phyloP scores from a whole-genome alignment of 371 early-diverging fungal species.

The Mortierella sp. region DNA sequence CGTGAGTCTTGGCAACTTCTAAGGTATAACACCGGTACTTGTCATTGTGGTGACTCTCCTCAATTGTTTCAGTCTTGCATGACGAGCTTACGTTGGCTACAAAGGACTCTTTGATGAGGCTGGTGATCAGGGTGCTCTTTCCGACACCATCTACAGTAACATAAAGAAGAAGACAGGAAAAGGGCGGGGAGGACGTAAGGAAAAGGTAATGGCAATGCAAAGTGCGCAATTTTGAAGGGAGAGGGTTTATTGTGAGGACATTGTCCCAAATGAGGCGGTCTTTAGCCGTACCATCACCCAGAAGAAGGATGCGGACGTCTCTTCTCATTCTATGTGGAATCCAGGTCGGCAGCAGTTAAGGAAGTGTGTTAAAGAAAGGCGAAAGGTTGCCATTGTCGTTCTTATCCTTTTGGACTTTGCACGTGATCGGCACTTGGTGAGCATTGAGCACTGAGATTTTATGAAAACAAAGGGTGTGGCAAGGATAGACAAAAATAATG shows the following conservation, averaged over 20 bases:
- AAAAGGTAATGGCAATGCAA: slow-evolving; percentile 2
- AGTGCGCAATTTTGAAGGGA: background rate
- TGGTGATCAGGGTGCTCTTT: slow-evolving; percentile 96
- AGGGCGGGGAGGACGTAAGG: background rate
- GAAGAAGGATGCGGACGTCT: slow-evolving; percentile 91
- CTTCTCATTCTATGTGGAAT: slow-evolving; percentile 76
- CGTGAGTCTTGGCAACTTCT: background rate
- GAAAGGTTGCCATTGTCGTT: background rate
- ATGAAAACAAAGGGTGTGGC: too few relatives aligned
- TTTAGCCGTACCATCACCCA: slow-evolving; percentile 85
- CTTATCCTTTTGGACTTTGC: background rate
- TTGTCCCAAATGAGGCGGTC: background rate
- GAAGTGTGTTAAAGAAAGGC: too few relatives aligned
- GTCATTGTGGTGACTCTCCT: background rate
- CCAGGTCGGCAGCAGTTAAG: background rate
- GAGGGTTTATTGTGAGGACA: background rate
- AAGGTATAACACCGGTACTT: background rate
- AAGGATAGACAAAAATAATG: background rate
- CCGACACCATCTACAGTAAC: slow-evolving; percentile 86
- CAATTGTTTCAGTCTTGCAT: background rate
- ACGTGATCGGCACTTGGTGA: background rate
- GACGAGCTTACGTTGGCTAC: slow-evolving; percentile 84
- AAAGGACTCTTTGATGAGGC: slow-evolving; percentile 96
- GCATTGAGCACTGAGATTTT: background rate
- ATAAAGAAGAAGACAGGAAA: slow-evolving; percentile 19